Evolutionary conservation across 1,139 yeast species (phyloP).

Genomic region (Pichia sp.): DNA sequence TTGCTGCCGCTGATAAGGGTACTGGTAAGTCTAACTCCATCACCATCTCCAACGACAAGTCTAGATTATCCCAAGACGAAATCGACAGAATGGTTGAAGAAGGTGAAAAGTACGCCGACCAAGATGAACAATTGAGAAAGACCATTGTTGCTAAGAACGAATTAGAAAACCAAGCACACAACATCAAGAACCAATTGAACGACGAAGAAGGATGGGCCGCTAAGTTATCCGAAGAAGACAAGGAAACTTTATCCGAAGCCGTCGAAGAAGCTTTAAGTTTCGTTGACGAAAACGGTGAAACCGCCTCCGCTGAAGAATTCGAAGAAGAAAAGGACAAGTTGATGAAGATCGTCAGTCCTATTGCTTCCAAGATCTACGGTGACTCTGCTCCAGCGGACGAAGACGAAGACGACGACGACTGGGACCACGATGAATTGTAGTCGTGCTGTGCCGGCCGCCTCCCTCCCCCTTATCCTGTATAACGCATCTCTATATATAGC

Average conservation of each 20-base stretch:
- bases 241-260: conserved; percentile 87
- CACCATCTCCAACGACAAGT: conserved; percentile 95
- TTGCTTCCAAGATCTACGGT: conserved; percentile 87
- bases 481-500: too few species aligned
- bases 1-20: conserved; percentile 92
- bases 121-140: conserved; percentile 56
- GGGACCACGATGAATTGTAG: conserved; percentile 37
- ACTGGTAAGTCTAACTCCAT: conserved; percentile 95
- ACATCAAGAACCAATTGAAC: conserved; percentile 55
- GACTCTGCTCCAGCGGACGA: conserved; percentile 48
- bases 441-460: not conserved
- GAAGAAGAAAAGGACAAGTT: conserved; percentile 92
- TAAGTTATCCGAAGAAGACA: conserved; percentile 89
- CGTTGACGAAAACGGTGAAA: conserved; percentile 82
- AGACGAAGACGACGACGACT: conserved; percentile 34
- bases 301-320: conserved; percentile 87
- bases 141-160: conserved; percentile 74
- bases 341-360: conserved; percentile 84
- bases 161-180: conserved; percentile 86
- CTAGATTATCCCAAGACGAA: conserved; percentile 79
- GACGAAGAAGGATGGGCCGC: conserved; percentile 34
- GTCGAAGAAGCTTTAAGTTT: conserved; percentile 85
- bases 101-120: conserved; percentile 61
- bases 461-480: too few species aligned
- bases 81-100: conserved; percentile 66